Conservation (phyloP, 768 basidiomycete species). For the Psilocybe cubensis region DNA sequence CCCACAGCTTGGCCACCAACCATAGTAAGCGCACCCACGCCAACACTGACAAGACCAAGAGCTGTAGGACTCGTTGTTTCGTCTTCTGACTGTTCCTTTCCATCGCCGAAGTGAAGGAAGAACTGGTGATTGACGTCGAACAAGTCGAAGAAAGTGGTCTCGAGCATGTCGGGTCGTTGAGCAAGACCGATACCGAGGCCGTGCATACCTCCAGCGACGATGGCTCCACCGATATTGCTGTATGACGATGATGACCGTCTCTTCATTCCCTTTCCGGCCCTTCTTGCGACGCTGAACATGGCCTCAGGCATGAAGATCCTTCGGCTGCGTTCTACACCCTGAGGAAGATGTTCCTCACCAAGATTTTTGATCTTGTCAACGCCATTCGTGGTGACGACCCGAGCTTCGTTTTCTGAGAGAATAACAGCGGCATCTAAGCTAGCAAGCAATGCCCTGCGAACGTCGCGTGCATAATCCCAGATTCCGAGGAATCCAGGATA, state of each 20-base stretch:
- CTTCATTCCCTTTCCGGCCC: slow-evolving; percentile 43
- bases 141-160: slow-evolving; percentile 82
- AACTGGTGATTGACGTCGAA: slow-evolving; percentile 87
- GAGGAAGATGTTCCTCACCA: slow-evolving; percentile 78
- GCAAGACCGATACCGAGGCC: slow-evolving; percentile 86
- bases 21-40: slow-evolving; percentile 88
- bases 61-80: slow-evolving; percentile 56
- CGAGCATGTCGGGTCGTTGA: slow-evolving; percentile 74
- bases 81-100: slow-evolving; percentile 32
- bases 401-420: slow-evolving; percentile 83
- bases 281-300: slow-evolving; percentile 79
- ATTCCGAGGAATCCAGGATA: slow-evolving; percentile 85
- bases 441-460: slow-evolving; percentile 73
- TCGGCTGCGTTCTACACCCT: slow-evolving; percentile 77
- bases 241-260: slow-evolving; percentile 37
- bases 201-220: slow-evolving; percentile 77
- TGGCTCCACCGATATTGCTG: slow-evolving; percentile 43
- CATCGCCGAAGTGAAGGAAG: slow-evolving; percentile 68
- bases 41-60: slow-evolving; percentile 73
- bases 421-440: slow-evolving; percentile 82
- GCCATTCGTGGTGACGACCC: slow-evolving; percentile 62
- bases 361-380: slow-evolving; percentile 70
- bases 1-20: slow-evolving; percentile 85
- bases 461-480: slow-evolving; percentile 86
- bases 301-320: slow-evolving; percentile 96